Evolutionary conservation across 1,284 basidiomycete genomes (phyloP), one percentile per base, ranked within the genome.

Genomic region (Vanrija pseudolonga): DNA sequence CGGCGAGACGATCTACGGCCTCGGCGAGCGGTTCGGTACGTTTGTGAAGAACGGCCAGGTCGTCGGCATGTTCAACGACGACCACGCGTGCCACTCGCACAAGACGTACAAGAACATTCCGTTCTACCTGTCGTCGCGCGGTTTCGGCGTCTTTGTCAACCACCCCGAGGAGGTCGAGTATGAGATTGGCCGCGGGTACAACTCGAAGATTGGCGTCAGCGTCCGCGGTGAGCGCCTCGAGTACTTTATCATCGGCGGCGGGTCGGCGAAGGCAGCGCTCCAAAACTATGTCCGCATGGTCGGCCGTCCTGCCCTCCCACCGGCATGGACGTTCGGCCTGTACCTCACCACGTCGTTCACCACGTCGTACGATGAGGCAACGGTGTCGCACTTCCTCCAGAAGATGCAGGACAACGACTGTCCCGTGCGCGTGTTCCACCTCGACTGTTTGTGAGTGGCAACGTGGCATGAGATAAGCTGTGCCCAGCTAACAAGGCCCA

Each of bases 271-370:
- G 59, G 61, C 53, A 8, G 69, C 67, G 18, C 54, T 70, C 15
- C 22, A 48, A 28, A 67, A 66, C 57, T 72, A 72, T 44, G 62
- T 61, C 40, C 48, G 51, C 23, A 47, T 67, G 14, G 56, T 49
- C 23, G 55, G 59, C 22, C 59, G 50, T 22, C 63, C 62, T 5
- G 84, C 83, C n/a, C 72, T 86, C 12, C 77, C 86, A 15, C 86
- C 85, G 3, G 74, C 82, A 6, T 87, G 86, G 86, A 83, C 85
- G 0, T 88, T 85, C 65, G 86, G 86, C 1, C 81, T 88, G 5
- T 88, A 86, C 85, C 78, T 88, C 19, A 85, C 85, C 6, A 88
- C 86, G 1, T 87, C 85, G 0, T 89, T 89, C 79, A 77, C 86
- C 55, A 88, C 87, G 0, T 75, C 74, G 19, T 87, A 87, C 67